Evolutionary conservation across 768 basidiomycete genomes (phyloP).

Genomic region (Multifurca ochricompacta): DNA sequence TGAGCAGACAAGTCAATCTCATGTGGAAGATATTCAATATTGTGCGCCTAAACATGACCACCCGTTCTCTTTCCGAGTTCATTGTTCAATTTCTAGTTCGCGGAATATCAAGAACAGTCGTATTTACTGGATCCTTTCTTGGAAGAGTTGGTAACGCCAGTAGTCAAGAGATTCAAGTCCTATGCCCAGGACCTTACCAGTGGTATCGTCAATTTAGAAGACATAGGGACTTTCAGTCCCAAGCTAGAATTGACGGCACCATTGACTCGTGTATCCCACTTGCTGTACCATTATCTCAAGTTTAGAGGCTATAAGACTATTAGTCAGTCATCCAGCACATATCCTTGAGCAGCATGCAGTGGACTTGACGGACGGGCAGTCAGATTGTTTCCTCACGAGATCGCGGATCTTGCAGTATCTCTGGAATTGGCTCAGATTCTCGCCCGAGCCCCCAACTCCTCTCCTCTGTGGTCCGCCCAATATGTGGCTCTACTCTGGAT

Average conservation of each 20-base stretch:
- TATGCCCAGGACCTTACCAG: slow-evolving; percentile 35
- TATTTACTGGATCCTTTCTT: slow-evolving; percentile 89
- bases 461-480: slow-evolving; percentile 66
- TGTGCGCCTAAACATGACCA: not conserved
- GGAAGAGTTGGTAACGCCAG: slow-evolving; percentile 68
- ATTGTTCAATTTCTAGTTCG: slow-evolving; percentile 45
- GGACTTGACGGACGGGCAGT: slow-evolving; percentile 39
- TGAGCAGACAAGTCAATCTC: not conserved
- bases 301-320: slow-evolving; percentile 87
- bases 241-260: slow-evolving; percentile 9
- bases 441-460: slow-evolving; percentile 32
- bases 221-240: slow-evolving; percentile 29
- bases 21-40: slow-evolving; percentile 7
- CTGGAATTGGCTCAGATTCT: slow-evolving; percentile 52
- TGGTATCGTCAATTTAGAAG: slow-evolving; percentile 2
- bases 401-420: slow-evolving; percentile 71
- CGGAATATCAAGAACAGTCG: slow-evolving; percentile 87
- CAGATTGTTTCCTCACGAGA: slow-evolving; percentile 89
- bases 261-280: slow-evolving; percentile 44
- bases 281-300: slow-evolving; percentile 80
- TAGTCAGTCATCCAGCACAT: slow-evolving; percentile 47
- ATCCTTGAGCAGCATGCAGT: not conserved
- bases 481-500: slow-evolving; percentile 87
- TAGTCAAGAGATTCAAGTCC: slow-evolving; percentile 53
- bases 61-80: not conserved